These are phyloP conservation scores for Wickerhamiella spandovensis DNA, from an alignment of 805 yeast genomes.

Conservation along the genomic window DNA sequence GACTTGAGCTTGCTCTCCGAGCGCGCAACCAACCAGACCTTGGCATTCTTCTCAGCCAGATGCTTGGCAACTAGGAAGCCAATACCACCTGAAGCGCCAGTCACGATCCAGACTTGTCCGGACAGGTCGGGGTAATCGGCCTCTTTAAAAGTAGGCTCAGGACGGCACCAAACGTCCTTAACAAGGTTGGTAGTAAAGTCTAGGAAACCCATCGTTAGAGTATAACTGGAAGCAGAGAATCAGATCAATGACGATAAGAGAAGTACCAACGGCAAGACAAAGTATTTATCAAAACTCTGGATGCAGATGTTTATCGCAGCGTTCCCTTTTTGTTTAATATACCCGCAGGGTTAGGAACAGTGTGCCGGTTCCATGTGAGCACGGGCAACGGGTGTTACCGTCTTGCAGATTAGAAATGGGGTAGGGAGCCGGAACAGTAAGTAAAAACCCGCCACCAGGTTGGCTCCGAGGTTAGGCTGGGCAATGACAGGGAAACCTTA, in stretches of 20 bases:
- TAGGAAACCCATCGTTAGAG: background rate
- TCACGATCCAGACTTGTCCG: slow-evolving; percentile 23
- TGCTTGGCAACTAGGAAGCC: slow-evolving; percentile 11
- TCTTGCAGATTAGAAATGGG: too few relatives aligned
- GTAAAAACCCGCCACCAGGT: too few relatives aligned
- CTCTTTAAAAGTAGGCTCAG: background rate
- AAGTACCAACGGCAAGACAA: background rate
- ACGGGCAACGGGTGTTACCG: too few relatives aligned
- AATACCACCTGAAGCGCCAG: slow-evolving; percentile 18
- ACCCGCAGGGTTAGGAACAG: too few relatives aligned
- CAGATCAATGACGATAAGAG: too few relatives aligned
- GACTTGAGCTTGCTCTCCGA: slow-evolving; percentile 22
- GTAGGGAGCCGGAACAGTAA: too few relatives aligned
- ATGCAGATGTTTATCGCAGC: too few relatives aligned
- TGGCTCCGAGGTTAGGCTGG: too few relatives aligned
- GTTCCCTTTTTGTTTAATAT: too few relatives aligned
- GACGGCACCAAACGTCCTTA: background rate
- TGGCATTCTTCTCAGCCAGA: slow-evolving; percentile 18
- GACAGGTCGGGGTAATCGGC: slow-evolving; percentile 23
- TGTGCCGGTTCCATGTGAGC: too few relatives aligned
- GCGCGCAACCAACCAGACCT: slow-evolving; percentile 29
- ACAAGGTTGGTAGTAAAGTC: background rate
- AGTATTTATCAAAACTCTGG: background rate
- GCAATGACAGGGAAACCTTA: too few relatives aligned
- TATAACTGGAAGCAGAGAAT: too few relatives aligned